phyloP scores from a whole-genome alignment of 345 rosid genomes.

The Salix koriyanagi region DNA sequence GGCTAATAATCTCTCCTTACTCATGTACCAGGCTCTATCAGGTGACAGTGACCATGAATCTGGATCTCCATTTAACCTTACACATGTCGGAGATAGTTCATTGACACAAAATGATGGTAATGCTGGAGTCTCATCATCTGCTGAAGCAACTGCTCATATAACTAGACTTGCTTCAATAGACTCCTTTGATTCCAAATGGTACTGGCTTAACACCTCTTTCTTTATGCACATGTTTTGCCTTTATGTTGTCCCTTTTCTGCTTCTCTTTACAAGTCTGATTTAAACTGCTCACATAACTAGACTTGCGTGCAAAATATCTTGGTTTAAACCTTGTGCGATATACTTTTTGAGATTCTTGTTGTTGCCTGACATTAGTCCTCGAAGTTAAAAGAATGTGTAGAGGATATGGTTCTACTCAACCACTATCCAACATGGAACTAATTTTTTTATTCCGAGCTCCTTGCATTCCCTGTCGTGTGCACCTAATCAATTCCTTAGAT shows the following conservation, averaged over 20 bases:
- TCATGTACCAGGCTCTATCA: constrained; percentile 42
- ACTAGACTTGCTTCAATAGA: constrained; percentile 96
- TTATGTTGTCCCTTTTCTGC: neutral
- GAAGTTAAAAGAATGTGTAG: neutral
- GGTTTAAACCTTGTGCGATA: neutral
- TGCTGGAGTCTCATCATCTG: constrained; percentile 40
- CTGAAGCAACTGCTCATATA: constrained; percentile 62
- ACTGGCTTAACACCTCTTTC: constrained; percentile 23
- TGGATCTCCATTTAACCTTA: constrained; percentile 71
- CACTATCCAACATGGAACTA: neutral
- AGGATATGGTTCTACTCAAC: neutral
- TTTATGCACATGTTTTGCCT: neutral
- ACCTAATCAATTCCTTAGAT: neutral
- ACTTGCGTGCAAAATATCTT: neutral
- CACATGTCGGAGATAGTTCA: constrained; percentile 62
- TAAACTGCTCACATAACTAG: too few relatives aligned
- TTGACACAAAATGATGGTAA: constrained; percentile 50
- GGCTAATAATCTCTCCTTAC: neutral
- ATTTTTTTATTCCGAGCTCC: neutral
- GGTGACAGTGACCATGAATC: constrained; percentile 53
- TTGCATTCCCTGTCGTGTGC: neutral
- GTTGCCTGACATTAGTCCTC: neutral
- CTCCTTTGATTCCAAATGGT: constrained; percentile 99
- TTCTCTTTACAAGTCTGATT: neutral
- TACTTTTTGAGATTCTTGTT: neutral